Conservation (phyloP, 2,329 filamentous ascomycete species). For the Pezicula carpinea region DNA sequence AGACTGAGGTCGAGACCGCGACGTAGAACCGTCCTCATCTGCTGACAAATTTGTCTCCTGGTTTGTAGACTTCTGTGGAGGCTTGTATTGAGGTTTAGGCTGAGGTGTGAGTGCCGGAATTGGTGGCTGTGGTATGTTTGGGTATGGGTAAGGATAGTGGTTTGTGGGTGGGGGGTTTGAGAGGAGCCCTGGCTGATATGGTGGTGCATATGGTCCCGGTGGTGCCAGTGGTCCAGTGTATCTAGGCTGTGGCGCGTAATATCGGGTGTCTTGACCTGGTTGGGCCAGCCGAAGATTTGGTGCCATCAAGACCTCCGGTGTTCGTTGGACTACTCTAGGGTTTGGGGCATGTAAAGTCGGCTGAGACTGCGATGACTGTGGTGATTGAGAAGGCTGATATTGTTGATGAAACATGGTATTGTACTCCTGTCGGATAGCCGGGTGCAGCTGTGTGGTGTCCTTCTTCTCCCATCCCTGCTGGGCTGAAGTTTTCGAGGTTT, state of each 20-base stretch:
- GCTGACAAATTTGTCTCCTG: background rate
- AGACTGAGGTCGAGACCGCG: background rate
- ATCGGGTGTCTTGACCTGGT: too few species aligned
- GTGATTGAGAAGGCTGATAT: slow-evolving; percentile 5
- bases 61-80: background rate
- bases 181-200: background rate
- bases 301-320: too few species aligned
- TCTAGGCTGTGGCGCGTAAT: background rate
- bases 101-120: background rate
- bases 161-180: slow-evolving; percentile 1
- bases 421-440: slow-evolving; percentile 33
- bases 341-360: background rate
- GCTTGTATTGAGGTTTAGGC: slow-evolving; percentile 4
- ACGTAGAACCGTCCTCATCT: too few species aligned
- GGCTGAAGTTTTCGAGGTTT: slow-evolving; percentile 3
- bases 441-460: slow-evolving; percentile 27
- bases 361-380: background rate
- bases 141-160: slow-evolving; percentile 1
- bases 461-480: slow-evolving; percentile 22
- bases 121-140: background rate
- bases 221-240: background rate
- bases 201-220: background rate
- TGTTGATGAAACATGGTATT: slow-evolving; percentile 20
- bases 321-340: too few species aligned
- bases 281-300: too few species aligned